These are phyloP conservation scores for Aspergillus sp. DNA, from an alignment of 2,329 filamentous ascomycete genomes.

Conservation along the genomic window DNA sequence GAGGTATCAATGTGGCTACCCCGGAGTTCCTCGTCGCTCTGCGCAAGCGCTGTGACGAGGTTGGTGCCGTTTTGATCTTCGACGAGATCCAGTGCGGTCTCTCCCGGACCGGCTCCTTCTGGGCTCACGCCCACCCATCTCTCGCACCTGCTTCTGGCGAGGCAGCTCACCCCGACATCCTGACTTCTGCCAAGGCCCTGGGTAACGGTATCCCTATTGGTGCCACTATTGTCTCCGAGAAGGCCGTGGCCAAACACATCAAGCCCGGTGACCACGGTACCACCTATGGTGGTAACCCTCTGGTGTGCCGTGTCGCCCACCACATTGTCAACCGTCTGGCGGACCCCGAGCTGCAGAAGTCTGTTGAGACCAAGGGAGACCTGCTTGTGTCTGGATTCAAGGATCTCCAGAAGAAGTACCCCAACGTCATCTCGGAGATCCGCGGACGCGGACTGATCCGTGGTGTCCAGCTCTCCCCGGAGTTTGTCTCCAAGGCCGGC, in stretches of 20 bases:
- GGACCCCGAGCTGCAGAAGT: conserved; percentile 67
- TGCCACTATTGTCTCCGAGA: conserved; percentile 69
- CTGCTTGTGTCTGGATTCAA: conserved; percentile 62
- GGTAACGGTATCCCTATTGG: conserved; percentile 96
- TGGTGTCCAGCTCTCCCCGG: conserved; percentile 76
- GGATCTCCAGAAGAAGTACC: conserved; percentile 61
- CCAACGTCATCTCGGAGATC: conserved; percentile 73
- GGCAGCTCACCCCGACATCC: conserved; percentile 86
- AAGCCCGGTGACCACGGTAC: conserved; percentile 85
- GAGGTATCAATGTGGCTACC: conserved; percentile 81
- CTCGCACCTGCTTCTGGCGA: conserved; percentile 42
- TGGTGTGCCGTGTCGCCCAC: conserved; percentile 80
- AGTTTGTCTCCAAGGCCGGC: conserved; percentile 55
- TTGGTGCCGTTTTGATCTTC: conserved; percentile 86
- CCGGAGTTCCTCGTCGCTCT: conserved; percentile 82
- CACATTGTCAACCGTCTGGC: conserved; percentile 79
- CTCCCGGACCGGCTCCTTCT: conserved; percentile 80
- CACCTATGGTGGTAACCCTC: conserved; percentile 89
- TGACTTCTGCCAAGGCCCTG: conserved; percentile 93
- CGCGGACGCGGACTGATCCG: conserved; percentile 83
- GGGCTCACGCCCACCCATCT: conserved; percentile 79
- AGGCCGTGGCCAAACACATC: conserved; percentile 67
- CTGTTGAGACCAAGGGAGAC: conserved; percentile 68
- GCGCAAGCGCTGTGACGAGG: conserved; percentile 79
- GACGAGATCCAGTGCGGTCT: conserved; percentile 98